Evolutionary conservation across 768 basidiomycete species (phyloP).

Genomic region (Hygrocybe coccinea): DNA sequence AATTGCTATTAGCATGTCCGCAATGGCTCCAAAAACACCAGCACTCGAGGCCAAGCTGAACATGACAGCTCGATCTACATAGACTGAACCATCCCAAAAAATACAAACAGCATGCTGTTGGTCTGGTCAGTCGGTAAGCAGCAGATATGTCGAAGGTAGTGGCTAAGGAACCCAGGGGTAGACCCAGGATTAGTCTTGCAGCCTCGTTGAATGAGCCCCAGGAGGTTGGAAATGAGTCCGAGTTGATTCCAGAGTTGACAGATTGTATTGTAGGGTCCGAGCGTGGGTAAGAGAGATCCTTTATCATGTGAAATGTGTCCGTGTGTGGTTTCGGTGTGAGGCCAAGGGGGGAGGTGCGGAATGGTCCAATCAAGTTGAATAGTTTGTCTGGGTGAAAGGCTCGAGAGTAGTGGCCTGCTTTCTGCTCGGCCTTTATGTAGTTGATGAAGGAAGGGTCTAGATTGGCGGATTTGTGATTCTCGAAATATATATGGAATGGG

Average conservation of each 20-base stretch:
- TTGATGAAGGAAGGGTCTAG: slow-evolving; percentile 28
- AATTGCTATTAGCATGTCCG: slow-evolving; percentile 31
- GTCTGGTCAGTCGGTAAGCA: slow-evolving; percentile 31
- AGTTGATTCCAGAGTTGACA: slow-evolving; percentile 29
- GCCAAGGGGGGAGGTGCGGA: slow-evolving; percentile 36
- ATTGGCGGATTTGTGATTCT: slow-evolving; percentile 31
- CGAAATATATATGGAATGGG: slow-evolving; percentile 24
- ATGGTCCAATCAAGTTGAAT: slow-evolving; percentile 36
- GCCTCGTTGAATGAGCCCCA: slow-evolving; percentile 25
- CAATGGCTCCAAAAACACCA: slow-evolving; percentile 33
- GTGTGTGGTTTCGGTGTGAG: slow-evolving; percentile 32
- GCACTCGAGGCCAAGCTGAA: slow-evolving; percentile 4
- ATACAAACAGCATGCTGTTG: slow-evolving; percentile 32
- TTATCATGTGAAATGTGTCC: slow-evolving; percentile 25
- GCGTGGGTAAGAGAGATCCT: slow-evolving; percentile 30
- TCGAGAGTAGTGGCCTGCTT: slow-evolving; percentile 28
- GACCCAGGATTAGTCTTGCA: slow-evolving; percentile 21
- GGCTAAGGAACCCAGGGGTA: slow-evolving; percentile 30
- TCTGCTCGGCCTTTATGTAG: slow-evolving; percentile 32
- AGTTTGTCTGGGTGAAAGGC: slow-evolving; percentile 24
- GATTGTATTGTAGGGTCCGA: slow-evolving; percentile 20
- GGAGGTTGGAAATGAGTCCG: no score
- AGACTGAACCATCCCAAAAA: neutral
- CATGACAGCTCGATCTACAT: neutral
- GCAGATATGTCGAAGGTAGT: slow-evolving; percentile 38